Evolutionary conservation across 805 yeast species (phyloP).

Genomic region (Pichia scutulata): DNA sequence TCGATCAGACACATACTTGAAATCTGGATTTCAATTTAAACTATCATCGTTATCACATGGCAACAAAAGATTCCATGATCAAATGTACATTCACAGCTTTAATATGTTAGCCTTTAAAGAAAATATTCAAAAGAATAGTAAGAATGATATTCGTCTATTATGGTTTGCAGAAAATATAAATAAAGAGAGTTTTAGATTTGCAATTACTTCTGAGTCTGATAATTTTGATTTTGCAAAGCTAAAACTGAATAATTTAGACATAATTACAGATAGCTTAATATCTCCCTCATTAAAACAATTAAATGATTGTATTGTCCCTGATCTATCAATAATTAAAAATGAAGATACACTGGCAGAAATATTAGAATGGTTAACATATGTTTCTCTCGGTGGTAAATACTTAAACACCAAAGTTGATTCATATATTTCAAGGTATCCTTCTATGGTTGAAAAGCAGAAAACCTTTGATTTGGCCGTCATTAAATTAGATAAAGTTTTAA

Average conservation of each 20-base stretch:
- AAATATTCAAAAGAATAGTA: conserved; percentile 7
- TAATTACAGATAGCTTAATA: not conserved
- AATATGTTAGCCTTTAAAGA: conserved; percentile 13
- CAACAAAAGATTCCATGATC: conserved; percentile 14
- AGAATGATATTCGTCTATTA: conserved; percentile 21
- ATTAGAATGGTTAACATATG: conserved; percentile 28
- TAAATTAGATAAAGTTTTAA: not conserved
- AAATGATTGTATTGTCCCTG: conserved; percentile 15
- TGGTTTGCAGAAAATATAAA: conserved; percentile 26
- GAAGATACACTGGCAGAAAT: conserved; percentile 18
- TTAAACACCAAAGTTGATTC: conserved; percentile 15
- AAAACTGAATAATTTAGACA: not conserved
- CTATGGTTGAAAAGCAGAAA: conserved; percentile 7
- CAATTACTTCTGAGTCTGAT: conserved; percentile 1
- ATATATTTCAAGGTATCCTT: conserved; percentile 21
- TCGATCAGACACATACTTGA: conserved; percentile 24
- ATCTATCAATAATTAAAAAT: conserved; percentile 13
- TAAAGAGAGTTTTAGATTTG: not conserved
- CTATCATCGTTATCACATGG: conserved; percentile 21
- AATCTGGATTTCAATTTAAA: conserved; percentile 29
- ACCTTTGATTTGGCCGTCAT: not conserved
- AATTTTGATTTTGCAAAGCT: not conserved
- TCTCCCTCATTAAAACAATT: conserved; percentile 1
- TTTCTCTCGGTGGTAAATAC: conserved; percentile 21
- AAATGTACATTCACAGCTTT: conserved; percentile 20